Evolutionary conservation across 768 basidiomycete species (phyloP).

Genomic region (Tylopilus rubrobrunneus): DNA sequence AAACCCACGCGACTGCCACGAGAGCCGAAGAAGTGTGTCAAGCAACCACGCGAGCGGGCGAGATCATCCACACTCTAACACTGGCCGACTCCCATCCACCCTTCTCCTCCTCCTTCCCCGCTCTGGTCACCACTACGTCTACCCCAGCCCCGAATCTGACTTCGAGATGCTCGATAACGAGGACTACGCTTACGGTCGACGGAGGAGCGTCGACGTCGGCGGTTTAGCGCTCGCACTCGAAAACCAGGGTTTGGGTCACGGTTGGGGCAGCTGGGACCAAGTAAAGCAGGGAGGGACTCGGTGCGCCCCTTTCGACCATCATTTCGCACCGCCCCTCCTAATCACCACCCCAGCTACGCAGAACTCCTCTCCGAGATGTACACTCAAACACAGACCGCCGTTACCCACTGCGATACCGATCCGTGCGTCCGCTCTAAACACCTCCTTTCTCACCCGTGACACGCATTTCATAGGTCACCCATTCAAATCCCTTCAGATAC

Average conservation of each 20-base stretch:
- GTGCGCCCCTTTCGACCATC: constrained; percentile 36
- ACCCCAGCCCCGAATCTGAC: background rate
- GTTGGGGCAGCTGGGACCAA: constrained; percentile 64
- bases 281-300: constrained; percentile 41
- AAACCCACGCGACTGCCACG: constrained; percentile 33
- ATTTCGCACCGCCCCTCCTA: background rate
- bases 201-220: constrained; percentile 86
- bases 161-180: constrained; percentile 27
- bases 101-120: background rate
- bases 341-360: constrained; percentile 52
- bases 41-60: constrained; percentile 33
- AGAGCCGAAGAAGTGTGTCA: constrained; percentile 34
- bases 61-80: constrained; percentile 26
- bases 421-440: constrained; percentile 13
- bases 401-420: constrained; percentile 46
- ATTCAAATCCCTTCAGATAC: constrained; percentile 45
- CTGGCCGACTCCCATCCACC: constrained; percentile 2
- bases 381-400: constrained; percentile 68
- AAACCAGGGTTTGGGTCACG: constrained; percentile 59
- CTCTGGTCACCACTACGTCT: background rate
- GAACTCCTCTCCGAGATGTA: constrained; percentile 86
- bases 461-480: constrained; percentile 38
- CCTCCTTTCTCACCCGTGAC: constrained; percentile 6
- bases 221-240: constrained; percentile 79
- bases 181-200: constrained; percentile 34